These are phyloP conservation scores for Cyclotella sp. DNA, from an alignment of 108 stramenopile genomes.

Conservation along the genomic window DNA sequence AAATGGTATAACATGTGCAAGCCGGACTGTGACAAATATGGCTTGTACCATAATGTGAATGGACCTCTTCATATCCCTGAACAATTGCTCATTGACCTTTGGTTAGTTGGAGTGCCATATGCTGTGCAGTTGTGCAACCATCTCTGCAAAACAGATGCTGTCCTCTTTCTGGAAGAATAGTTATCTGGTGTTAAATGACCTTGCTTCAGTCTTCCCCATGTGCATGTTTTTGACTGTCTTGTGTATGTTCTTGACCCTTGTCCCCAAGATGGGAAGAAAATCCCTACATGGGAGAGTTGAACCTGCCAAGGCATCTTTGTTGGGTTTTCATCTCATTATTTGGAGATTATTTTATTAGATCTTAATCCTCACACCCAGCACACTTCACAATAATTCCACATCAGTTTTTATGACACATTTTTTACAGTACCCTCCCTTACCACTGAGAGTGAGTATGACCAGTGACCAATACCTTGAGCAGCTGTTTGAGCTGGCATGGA, in stretches of 20 bases:
- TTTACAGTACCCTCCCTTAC: slow-evolving; percentile 13
- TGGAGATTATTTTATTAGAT: not conserved
- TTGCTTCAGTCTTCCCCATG: not conserved
- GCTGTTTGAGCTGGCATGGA: not conserved
- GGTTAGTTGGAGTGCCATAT: slow-evolving; percentile 60
- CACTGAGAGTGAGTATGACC: too few species aligned
- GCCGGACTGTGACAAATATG: slow-evolving; percentile 39
- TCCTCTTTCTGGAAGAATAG: not conserved
- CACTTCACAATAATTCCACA: slow-evolving; percentile 23
- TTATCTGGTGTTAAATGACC: not conserved
- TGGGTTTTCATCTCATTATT: not conserved
- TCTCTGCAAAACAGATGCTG: too few species aligned
- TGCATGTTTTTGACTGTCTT: slow-evolving; percentile 32
- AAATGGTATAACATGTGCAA: slow-evolving; percentile 56
- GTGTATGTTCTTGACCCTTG: slow-evolving; percentile 22
- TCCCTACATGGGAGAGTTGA: not conserved
- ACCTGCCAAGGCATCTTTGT: not conserved
- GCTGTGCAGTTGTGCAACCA: slow-evolving; percentile 44
- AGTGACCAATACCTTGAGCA: not conserved
- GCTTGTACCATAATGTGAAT: slow-evolving; percentile 60
- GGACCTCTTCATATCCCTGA: slow-evolving; percentile 50
- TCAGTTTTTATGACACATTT: slow-evolving; percentile 20
- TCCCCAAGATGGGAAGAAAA: slow-evolving; percentile 6
- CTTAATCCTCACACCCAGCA: slow-evolving; percentile 2
- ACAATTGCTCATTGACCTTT: slow-evolving; percentile 21